These are phyloP conservation scores for Aspergillus spinulosporus DNA, from an alignment of 2,329 filamentous ascomycete species.

Conservation along the genomic window DNA sequence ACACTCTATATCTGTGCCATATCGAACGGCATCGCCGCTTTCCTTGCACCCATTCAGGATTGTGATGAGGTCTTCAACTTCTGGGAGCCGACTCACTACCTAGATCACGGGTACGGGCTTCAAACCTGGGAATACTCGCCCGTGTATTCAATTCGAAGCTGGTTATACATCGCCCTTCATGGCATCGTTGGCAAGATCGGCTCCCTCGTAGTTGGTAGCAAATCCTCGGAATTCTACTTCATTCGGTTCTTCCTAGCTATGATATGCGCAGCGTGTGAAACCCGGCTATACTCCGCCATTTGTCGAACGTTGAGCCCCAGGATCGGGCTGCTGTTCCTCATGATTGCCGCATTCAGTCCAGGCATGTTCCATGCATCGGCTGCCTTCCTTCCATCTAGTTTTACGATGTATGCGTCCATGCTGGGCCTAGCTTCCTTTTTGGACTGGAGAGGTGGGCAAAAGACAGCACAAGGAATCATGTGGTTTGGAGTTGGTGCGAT, in stretches of 20 bases:
- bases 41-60: conserved; percentile 89
- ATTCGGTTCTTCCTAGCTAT: conserved; percentile 74
- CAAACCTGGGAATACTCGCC: conserved; percentile 99
- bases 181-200: conserved; percentile 68
- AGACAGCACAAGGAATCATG: conserved; percentile 79
- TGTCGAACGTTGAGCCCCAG: conserved; percentile 75
- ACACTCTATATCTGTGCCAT: conserved; percentile 79
- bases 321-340: conserved; percentile 80
- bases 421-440: conserved; percentile 85
- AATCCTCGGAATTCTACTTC: conserved; percentile 76
- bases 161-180: conserved; percentile 84
- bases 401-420: conserved; percentile 93
- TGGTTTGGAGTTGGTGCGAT: conserved; percentile 87
- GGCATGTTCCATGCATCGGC: conserved; percentile 92
- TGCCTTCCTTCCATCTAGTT: conserved; percentile 87
- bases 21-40: conserved; percentile 72
- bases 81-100: conserved; percentile 95
- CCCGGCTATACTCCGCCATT: conserved; percentile 75
- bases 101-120: conserved; percentile 86
- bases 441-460: conserved; percentile 78
- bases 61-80: conserved; percentile 99
- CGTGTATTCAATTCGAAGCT: conserved; percentile 90
- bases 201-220: conserved; percentile 54
- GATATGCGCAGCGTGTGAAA: conserved; percentile 77
- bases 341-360: conserved; percentile 74